These are phyloP conservation scores for Sporothrix dimorphospora DNA, from an alignment of 2,329 filamentous ascomycete genomes.

Conservation along the genomic window DNA sequence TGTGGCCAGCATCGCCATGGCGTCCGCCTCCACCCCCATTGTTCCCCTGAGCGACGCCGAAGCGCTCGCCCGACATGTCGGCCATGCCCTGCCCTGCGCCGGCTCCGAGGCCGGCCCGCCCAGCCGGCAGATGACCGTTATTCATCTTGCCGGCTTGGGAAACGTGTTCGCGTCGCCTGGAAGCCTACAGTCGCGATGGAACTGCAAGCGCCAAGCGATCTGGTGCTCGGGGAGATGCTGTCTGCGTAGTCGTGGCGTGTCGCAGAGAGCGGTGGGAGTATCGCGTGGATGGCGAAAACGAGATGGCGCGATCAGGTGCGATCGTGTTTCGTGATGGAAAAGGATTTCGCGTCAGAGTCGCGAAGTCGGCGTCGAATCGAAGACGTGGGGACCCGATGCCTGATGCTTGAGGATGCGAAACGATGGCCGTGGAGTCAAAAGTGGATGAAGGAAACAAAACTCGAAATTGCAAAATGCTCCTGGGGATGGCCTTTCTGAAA, in stretches of 20 bases:
- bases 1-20: conserved; percentile 37
- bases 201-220: conserved; percentile 27
- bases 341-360: conserved; percentile 16
- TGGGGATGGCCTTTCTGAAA: background rate
- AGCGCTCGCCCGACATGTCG: conserved; percentile 24
- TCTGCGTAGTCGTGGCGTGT: background rate
- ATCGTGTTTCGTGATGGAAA: background rate
- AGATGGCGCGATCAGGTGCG: conserved; percentile 21
- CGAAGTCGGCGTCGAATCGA: conserved; percentile 11
- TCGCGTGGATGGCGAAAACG: background rate
- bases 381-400: no score
- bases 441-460: background rate
- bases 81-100: conserved; percentile 37
- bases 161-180: conserved; percentile 37
- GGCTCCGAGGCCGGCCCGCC: conserved; percentile 60
- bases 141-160: conserved; percentile 77
- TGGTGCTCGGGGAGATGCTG: background rate
- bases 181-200: conserved; percentile 40
- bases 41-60: conserved; percentile 36
- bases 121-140: conserved; percentile 75
- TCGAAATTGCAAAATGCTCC: background rate
- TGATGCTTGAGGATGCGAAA: background rate
- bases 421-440: background rate
- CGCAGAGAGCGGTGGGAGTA: background rate
- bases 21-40: conserved; percentile 40